Evolutionary conservation across 2,329 filamentous ascomycete species (phyloP).

Genomic region (Aspergillus novofumigatus): DNA sequence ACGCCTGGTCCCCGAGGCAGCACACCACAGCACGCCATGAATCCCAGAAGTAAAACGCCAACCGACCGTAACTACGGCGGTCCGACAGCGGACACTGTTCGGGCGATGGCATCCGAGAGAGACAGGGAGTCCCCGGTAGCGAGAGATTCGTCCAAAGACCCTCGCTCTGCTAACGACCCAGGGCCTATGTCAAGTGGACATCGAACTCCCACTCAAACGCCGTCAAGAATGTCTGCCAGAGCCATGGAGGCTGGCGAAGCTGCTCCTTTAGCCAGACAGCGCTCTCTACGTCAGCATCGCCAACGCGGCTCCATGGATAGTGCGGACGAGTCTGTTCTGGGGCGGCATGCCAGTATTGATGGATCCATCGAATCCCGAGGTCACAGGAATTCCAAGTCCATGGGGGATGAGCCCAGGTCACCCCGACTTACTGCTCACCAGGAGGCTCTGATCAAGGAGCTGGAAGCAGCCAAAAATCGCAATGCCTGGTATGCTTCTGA

Average conservation of each 20-base stretch:
- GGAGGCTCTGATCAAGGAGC: conserved; percentile 73
- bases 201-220: conserved; percentile 58
- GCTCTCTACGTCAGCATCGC: conserved; percentile 54
- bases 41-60: conserved; percentile 48
- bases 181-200: conserved; percentile 56
- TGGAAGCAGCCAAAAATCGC: conserved; percentile 76
- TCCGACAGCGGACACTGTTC: conserved; percentile 40
- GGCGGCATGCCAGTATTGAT: conserved; percentile 37
- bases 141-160: conserved; percentile 39
- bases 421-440: conserved; percentile 44
- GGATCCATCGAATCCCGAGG: conserved; percentile 35
- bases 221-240: conserved; percentile 38
- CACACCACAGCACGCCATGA: conserved; percentile 26
- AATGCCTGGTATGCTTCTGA: conserved; percentile 98
- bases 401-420: conserved; percentile 43
- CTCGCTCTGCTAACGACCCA: conserved; percentile 39
- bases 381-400: conserved; percentile 38
- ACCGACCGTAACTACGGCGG: conserved; percentile 45
- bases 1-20: conserved; percentile 54
- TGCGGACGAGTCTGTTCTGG: conserved; percentile 54
- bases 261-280: conserved; percentile 43
- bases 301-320: conserved; percentile 67
- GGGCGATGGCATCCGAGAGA: conserved; percentile 43
- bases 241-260: conserved; percentile 46
- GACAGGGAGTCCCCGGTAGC: conserved; percentile 46